Evolutionary conservation across 768 basidiomycete genomes (phyloP).

Genomic region (Suillus lakei): DNA sequence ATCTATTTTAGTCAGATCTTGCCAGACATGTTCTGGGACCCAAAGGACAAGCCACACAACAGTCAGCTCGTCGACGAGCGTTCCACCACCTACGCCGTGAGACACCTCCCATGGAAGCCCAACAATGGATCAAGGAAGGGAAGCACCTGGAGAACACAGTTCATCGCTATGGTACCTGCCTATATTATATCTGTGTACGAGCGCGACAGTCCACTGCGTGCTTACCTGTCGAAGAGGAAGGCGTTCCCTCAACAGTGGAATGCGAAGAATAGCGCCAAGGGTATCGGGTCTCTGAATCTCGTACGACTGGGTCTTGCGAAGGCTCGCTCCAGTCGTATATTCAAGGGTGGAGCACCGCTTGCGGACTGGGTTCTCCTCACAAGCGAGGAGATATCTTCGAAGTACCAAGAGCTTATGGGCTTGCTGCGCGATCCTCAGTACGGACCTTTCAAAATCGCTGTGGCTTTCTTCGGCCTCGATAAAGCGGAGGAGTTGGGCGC

Average conservation of each 20-base stretch:
- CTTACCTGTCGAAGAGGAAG: accelerated
- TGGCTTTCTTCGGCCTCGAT: neutral
- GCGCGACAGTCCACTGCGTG: neutral
- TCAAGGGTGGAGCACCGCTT: neutral
- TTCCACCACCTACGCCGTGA: accelerated
- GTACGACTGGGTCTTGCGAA: neutral
- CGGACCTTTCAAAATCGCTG: neutral
- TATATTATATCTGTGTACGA: neutral
- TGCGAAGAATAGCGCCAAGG: neutral
- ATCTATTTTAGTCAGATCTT: neutral
- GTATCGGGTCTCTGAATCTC: neutral
- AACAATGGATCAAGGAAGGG: neutral
- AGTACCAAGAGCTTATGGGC: neutral
- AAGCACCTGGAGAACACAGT: neutral
- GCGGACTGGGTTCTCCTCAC: neutral
- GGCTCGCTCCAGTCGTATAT: neutral
- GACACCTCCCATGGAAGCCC: neutral
- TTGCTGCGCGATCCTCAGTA: neutral
- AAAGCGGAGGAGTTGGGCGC: neutral
- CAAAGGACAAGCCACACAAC: neutral
- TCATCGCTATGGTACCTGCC: neutral
- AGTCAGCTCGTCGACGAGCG: accelerated
- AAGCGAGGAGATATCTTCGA: neutral
- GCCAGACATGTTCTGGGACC: neutral
- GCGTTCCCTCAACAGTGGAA: neutral